These are phyloP conservation scores for Paraphoma sp. DNA, from an alignment of 2,329 filamentous ascomycete species.

Conservation along the genomic window DNA sequence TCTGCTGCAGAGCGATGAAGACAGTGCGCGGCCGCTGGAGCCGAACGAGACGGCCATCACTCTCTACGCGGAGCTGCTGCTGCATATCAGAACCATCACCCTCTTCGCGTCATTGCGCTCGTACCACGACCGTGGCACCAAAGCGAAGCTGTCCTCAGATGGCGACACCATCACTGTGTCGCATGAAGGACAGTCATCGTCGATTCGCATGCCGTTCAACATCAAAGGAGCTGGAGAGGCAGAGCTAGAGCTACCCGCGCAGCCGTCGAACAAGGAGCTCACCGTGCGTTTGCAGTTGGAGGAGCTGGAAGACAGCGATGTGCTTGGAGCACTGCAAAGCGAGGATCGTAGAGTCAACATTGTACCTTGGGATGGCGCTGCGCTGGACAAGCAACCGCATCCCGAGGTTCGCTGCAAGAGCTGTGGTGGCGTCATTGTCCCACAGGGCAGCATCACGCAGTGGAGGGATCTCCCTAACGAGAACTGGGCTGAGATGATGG, in stretches of 20 bases:
- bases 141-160: conserved; percentile 53
- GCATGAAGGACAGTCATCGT: conserved; percentile 54
- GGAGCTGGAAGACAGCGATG: conserved; percentile 43
- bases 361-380: conserved; percentile 53
- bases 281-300: conserved; percentile 63
- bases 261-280: conserved; percentile 56
- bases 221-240: conserved; percentile 53
- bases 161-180: conserved; percentile 52
- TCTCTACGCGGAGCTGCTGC: conserved; percentile 66
- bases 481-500: conserved; percentile 99
- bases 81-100: conserved; percentile 66
- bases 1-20: conserved; percentile 35
- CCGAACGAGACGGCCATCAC: conserved; percentile 41
- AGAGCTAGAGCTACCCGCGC: conserved; percentile 58
- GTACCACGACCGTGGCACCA: conserved; percentile 51
- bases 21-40: conserved; percentile 28
- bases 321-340: conserved; percentile 34
- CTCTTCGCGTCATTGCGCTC: conserved; percentile 61
- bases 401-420: conserved; percentile 35
- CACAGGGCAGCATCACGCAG: conserved; percentile 37
- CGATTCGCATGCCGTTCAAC: conserved; percentile 55
- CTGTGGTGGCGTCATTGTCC: conserved; percentile 29
- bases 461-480: conserved; percentile 97
- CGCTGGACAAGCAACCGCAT: conserved; percentile 30
- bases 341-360: conserved; percentile 45